Conservation (phyloP, 352 stramenopile genomes). For the Phytophthora kernoviae region DNA sequence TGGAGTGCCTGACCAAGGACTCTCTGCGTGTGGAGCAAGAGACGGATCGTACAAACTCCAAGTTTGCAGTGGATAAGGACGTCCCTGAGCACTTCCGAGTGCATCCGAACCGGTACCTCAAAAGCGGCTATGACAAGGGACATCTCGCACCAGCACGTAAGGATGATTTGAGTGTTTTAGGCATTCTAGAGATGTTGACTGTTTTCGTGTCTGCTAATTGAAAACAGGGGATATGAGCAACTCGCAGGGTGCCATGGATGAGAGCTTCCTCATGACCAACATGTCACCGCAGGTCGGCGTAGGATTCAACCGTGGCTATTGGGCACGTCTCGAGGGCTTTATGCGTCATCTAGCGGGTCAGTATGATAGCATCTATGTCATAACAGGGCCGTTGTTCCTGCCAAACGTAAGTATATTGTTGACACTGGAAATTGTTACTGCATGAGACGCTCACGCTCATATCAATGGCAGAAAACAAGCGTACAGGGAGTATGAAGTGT, state of each 20-base stretch:
- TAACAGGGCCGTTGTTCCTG: constrained; percentile 95
- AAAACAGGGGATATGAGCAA: constrained; percentile 83
- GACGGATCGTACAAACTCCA: constrained; percentile 80
- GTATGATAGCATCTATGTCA: constrained; percentile 87
- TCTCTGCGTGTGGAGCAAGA: constrained; percentile 71
- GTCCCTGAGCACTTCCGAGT: constrained; percentile 85
- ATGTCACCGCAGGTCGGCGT: constrained; percentile 92
- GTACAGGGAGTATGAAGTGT: constrained; percentile 69
- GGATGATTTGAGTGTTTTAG: neutral
- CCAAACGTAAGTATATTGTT: constrained; percentile 54
- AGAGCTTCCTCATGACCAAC: constrained; percentile 97
- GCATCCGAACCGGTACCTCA: constrained; percentile 86
- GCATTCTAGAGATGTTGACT: constrained; percentile 1
- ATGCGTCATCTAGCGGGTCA: constrained; percentile 80
- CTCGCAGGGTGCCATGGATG: constrained; percentile 85
- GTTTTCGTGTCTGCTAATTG: neutral
- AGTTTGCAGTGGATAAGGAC: constrained; percentile 84
- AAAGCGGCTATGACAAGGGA: constrained; percentile 95
- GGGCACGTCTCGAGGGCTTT: constrained; percentile 87
- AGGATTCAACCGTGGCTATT: constrained; percentile 91
- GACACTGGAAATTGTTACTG: neutral
- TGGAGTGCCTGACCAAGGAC: constrained; percentile 81
- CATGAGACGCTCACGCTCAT: neutral
- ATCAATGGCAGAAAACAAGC: constrained; percentile 57
- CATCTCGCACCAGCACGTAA: constrained; percentile 91